Conservation (phyloP, 1,284 basidiomycete genomes). For the Heterobasidion annosum region DNA sequence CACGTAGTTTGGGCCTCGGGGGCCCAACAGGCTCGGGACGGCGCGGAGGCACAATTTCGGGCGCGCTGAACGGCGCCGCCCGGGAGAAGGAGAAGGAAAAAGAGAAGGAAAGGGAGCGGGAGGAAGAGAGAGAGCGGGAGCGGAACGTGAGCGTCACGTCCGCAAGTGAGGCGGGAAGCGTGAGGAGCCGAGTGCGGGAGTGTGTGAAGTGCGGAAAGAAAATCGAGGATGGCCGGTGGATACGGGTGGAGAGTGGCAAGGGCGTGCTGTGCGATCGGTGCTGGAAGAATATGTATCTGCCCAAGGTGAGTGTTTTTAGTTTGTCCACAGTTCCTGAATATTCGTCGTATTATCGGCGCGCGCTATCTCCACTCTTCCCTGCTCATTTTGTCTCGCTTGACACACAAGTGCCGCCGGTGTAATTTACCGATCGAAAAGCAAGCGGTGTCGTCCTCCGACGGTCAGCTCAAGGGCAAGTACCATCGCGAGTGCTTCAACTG, state of each 20-base stretch:
- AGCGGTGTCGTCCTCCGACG: slow-evolving; percentile 85
- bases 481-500: slow-evolving; percentile 87
- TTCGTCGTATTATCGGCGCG: slow-evolving; percentile 1
- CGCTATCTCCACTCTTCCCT: not conserved
- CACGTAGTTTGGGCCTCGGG: not conserved
- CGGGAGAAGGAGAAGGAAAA: not conserved
- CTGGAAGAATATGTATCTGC: slow-evolving; percentile 92
- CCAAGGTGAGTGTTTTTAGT: slow-evolving; percentile 47
- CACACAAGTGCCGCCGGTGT: slow-evolving; percentile 71
- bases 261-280: slow-evolving; percentile 75
- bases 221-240: slow-evolving; percentile 77
- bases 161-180: slow-evolving; percentile 9
- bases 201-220: slow-evolving; percentile 62
- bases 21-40: not conserved
- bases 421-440: slow-evolving; percentile 78
- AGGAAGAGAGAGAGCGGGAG: slow-evolving; percentile 1
- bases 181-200: slow-evolving; percentile 22
- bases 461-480: slow-evolving; percentile 89
- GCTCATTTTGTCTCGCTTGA: slow-evolving; percentile 1
- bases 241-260: slow-evolving; percentile 65
- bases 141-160: slow-evolving; percentile 6
- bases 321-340: not conserved
- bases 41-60: slow-evolving; percentile 11
- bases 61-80: slow-evolving; percentile 5
- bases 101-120: slow-evolving; percentile 2